These are phyloP conservation scores for Oryza brachyantha DNA, from an alignment of 176 grass and related monocot species.

Conservation along the genomic window DNA sequence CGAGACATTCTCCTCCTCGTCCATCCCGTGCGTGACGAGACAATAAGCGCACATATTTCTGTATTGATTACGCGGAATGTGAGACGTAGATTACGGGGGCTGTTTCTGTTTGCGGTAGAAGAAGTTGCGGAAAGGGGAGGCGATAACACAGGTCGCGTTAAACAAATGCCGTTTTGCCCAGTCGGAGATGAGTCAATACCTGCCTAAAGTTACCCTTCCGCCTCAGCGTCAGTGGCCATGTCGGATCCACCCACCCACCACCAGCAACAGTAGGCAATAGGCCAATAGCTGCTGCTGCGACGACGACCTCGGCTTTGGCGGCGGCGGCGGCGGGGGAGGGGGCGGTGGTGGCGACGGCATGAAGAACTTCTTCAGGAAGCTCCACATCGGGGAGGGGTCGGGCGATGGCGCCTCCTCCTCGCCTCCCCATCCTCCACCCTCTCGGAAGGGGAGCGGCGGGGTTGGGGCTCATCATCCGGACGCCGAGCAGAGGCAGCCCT, in stretches of 20 bases:
- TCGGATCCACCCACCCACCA: constrained; percentile 69
- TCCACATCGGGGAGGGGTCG: constrained; percentile 71
- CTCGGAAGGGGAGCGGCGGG: constrained; percentile 20
- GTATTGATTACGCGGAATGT: constrained; percentile 28
- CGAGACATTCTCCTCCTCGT: not conserved
- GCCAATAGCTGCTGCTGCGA: constrained; percentile 24
- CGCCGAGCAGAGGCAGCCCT: constrained; percentile 49
- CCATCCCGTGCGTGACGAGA: constrained; percentile 2
- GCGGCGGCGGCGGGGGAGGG: constrained; percentile 3
- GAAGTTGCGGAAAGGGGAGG: not conserved
- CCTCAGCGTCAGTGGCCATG: constrained; percentile 55
- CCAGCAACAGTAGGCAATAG: constrained; percentile 30
- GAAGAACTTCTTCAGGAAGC: constrained; percentile 99
- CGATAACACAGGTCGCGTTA: constrained; percentile 27
- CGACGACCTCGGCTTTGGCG: constrained; percentile 17
- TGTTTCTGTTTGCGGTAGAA: constrained; percentile 1
- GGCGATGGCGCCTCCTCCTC: constrained; percentile 35
- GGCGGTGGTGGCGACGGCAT: constrained; percentile 34
- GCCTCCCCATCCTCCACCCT: constrained; percentile 28
- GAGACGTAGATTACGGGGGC: not conserved
- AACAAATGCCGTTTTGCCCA: constrained; percentile 32
- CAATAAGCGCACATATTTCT: constrained; percentile 18
- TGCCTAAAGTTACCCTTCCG: constrained; percentile 32
- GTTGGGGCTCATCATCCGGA: constrained; percentile 21
- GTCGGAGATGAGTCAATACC: constrained; percentile 43